Conservation (phyloP, 768 basidiomycete species). For the Boletus sp. region DNA sequence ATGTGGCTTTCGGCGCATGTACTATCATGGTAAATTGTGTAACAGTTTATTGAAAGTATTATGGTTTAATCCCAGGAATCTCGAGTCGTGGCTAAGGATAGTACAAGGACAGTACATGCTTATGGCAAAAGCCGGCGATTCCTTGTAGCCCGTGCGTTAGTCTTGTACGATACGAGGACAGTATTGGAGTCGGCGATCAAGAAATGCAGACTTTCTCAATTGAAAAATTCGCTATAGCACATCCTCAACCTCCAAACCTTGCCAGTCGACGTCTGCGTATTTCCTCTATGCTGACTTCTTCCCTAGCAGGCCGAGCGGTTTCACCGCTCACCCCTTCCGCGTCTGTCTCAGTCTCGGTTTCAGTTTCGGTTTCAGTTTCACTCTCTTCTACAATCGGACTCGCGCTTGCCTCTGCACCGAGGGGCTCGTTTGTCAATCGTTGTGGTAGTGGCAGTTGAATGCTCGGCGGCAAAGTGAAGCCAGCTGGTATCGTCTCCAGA, state of each 20-base stretch:
- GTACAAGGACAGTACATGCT: too few relatives aligned
- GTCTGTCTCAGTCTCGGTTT: conserved; percentile 39
- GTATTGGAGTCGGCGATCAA: not conserved
- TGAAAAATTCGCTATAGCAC: not conserved
- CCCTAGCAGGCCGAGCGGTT: conserved; percentile 20
- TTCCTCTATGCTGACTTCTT: conserved; percentile 58
- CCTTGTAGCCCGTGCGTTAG: too few relatives aligned
- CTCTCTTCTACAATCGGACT: conserved; percentile 12
- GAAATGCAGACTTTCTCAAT: not conserved
- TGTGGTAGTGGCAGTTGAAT: conserved; percentile 12
- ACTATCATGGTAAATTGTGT: not conserved
- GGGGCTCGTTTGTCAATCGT: conserved; percentile 13
- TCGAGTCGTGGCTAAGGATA: too few relatives aligned
- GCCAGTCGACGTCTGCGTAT: conserved; percentile 63
- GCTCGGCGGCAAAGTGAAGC: conserved; percentile 40
- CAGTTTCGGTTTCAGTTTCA: conserved; percentile 35
- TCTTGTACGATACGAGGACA: not conserved
- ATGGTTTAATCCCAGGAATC: not conserved
- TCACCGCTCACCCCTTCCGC: conserved; percentile 8
- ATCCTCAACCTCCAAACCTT: conserved; percentile 52
- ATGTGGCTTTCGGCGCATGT: not conserved
- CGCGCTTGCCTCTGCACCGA: conserved; percentile 1
- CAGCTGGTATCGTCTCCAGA: conserved; percentile 60
- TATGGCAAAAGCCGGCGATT: not conserved
- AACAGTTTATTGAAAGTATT: not conserved